phyloP scores from a whole-genome alignment of 306 rosid species.

The Parietaria judaica region DNA sequence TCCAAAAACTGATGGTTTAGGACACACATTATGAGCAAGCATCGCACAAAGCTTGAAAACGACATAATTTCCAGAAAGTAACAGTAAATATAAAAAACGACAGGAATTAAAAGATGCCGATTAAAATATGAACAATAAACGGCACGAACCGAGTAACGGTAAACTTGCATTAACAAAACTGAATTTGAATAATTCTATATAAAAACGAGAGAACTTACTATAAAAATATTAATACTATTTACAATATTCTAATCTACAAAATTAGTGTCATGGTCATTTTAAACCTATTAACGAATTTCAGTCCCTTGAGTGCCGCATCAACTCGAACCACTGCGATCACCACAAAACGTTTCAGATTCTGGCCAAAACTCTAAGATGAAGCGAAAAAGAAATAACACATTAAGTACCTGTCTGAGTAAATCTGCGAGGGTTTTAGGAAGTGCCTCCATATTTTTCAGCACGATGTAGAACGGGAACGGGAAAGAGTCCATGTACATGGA shows the following conservation, averaged over 20 bases:
- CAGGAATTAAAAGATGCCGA: too few relatives aligned
- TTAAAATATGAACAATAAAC: too few relatives aligned
- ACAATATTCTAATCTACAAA: too few relatives aligned
- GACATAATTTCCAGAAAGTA: neutral
- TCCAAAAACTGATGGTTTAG: too few relatives aligned
- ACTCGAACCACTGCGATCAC: slow-evolving; percentile 81
- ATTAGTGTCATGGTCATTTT: too few relatives aligned
- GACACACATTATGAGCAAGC: too few relatives aligned
- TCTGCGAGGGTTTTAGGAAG: slow-evolving; percentile 83
- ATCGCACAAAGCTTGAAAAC: too few relatives aligned
- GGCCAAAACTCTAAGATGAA: neutral
- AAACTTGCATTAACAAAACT: too few relatives aligned
- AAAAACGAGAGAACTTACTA: too few relatives aligned
- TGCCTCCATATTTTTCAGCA: slow-evolving; percentile 61
- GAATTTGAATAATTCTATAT: too few relatives aligned
- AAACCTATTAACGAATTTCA: neutral
- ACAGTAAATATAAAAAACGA: neutral
- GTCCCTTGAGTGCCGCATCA: slow-evolving; percentile 50
- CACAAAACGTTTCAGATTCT: neutral
- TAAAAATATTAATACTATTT: too few relatives aligned
- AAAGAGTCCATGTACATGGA: slow-evolving; percentile 68
- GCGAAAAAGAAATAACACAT: neutral
- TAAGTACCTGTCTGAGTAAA: slow-evolving; percentile 65
- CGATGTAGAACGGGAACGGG: slow-evolving; percentile 78
- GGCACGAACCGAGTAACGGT: too few relatives aligned